Base-by-base conservation (phyloP, 495 filamentous ascomycete genomes). In the Aspergillus ellipticus region DNA sequence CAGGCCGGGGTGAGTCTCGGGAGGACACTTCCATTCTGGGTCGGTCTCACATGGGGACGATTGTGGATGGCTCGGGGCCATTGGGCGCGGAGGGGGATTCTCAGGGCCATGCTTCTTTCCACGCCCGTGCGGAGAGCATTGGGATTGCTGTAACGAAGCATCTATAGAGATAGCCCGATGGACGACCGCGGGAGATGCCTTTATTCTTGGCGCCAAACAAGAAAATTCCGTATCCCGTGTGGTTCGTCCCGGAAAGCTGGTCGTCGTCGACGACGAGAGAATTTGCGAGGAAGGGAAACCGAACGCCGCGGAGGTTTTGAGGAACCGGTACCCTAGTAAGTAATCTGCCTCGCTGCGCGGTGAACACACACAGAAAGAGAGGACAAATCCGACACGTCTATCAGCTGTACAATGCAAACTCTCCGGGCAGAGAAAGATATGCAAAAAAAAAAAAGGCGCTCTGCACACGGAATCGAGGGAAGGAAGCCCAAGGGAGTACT, bases 71-170 rank as follows among this genome's bases (percentile, higher is more conserved):
- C 42, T 55, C 51, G 53, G 13, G 42, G 9, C 50, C 56, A 61
- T 41, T 22, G 20, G 15, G 52, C 21, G 54, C 39, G 22, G 26
- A 57, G 22, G 9, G 49, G 33, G 5, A 48, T 11, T 42, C 55
- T 63, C 47, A 55, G 35, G 28, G 58, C 58, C 53, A 50, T 46
- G 15, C 47, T 24, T 35, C 21, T 52, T 8, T 37, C 45, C n/a
- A 58, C 48, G 35, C 42, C 52, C 51, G 54, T 48, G 49, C 54
- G 58, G 28, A 66, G 45, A 39, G 61, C 54, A 48, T 48, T 42
- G 29, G 49, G 58, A 66, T 66, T 57, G 52, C 43, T 56, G 47
- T 56, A 57, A 35, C 64, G 61, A 58, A 66, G 61, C 64, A 66
- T 66, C 51, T 61, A 57, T 54, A 22, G 17, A 20, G 8, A 4